These are phyloP conservation scores for Teratosphaeria viscida DNA, from an alignment of 2,329 filamentous ascomycete species.

Conservation along the genomic window DNA sequence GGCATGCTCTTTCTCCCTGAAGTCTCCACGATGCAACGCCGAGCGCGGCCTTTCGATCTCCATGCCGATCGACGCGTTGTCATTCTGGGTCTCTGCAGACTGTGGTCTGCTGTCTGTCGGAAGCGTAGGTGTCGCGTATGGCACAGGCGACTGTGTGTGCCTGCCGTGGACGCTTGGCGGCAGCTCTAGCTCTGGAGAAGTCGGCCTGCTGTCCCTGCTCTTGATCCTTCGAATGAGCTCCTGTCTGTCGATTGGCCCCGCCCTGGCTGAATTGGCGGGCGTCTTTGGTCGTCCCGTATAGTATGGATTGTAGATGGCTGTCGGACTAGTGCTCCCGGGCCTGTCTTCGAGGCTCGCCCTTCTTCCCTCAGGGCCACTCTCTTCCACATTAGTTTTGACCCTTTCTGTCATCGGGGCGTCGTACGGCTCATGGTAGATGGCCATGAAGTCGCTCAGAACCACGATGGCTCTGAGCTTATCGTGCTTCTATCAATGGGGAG, in stretches of 20 bases:
- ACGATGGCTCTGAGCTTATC: neutral
- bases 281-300: constrained; percentile 25
- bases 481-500: neutral
- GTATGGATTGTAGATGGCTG: constrained; percentile 25
- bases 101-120: constrained; percentile 4
- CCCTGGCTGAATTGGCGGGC: constrained; percentile 18
- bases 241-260: constrained; percentile 46
- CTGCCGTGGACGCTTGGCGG: constrained; percentile 3
- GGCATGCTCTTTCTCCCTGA: constrained; percentile 37
- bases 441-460: constrained; percentile 8
- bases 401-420: neutral
- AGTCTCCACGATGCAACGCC: constrained; percentile 53
- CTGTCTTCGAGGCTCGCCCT: neutral
- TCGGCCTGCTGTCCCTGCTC: constrained; percentile 27
- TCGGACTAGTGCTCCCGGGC: constrained; percentile 7
- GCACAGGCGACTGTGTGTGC: constrained; percentile 1
- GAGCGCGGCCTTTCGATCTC: constrained; percentile 77
- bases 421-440: constrained; percentile 2
- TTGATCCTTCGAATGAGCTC: constrained; percentile 81
- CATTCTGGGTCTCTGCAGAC: constrained; percentile 12
- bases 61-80: constrained; percentile 24
- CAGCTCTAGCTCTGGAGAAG: constrained; percentile 15
- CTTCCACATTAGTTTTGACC: neutral
- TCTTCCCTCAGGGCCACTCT: neutral
- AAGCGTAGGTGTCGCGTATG: neutral